Percentiles rank a stretch among this genome's conserved stretches.
Conservation (phyloP, 2,329 filamentous ascomycete species). For the Chrysosporium keratinophilum region DNA sequence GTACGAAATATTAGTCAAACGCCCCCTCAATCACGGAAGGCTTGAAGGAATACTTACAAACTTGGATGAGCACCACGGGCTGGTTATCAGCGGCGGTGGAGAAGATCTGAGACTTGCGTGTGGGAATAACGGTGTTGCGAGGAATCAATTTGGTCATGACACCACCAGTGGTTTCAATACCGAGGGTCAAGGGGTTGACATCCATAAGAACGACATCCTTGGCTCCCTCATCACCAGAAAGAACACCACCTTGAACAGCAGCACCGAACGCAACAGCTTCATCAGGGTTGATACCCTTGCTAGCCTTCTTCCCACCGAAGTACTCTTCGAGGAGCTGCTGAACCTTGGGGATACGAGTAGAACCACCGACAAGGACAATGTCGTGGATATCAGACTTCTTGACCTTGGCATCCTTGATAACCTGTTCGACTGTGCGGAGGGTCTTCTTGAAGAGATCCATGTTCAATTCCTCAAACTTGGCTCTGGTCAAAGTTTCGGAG, state of each 20-base stretch:
- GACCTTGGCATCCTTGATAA: conserved; percentile 94
- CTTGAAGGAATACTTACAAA: conserved; percentile 44
- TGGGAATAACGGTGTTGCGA: conserved; percentile 88
- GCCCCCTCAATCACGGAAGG: neutral
- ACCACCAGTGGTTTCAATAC: conserved; percentile 94
- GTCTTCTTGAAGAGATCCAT: conserved; percentile 99
- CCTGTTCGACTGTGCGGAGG: conserved; percentile 95
- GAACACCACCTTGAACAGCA: conserved; percentile 90
- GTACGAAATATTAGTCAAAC: conserved; percentile 17
- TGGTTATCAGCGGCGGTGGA: conserved; percentile 95
- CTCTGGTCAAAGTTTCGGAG: conserved; percentile 93
- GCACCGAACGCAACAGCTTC: conserved; percentile 98
- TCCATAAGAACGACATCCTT: conserved; percentile 86
- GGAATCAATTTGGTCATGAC: conserved; percentile 96
- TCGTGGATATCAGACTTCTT: conserved; percentile 93
- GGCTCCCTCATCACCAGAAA: conserved; percentile 77
- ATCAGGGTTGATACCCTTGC: conserved; percentile 99
- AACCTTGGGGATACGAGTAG: conserved; percentile 98
- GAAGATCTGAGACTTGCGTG: conserved; percentile 96
- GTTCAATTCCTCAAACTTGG: conserved; percentile 99
- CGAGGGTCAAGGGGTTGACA: conserved; percentile 89
- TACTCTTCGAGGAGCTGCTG: conserved; percentile 89
- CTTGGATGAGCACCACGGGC: conserved; percentile 87
- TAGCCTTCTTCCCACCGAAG: conserved; percentile 91
- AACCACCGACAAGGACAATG: conserved; percentile 96